Base-by-base conservation (phyloP, 2,329 filamentous ascomycete species). In the Coniochaeta hoffmannii region DNA sequence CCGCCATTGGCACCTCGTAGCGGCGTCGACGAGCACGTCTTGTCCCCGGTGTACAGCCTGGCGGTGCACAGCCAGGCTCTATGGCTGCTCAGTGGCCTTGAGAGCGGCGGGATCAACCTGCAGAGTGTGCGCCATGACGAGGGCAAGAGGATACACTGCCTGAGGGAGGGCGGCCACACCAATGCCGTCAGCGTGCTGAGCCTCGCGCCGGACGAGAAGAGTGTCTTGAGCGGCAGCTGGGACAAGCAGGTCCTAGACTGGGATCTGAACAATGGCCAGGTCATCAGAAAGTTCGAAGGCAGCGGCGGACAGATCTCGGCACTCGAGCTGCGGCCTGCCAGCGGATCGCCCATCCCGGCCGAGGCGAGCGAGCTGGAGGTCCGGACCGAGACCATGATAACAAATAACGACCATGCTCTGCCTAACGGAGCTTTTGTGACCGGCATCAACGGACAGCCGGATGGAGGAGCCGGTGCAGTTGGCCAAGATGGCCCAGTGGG, bases 81-180 rank as follows among this genome's bases (percentile, higher is more conserved):
- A 2, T 99, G 94, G 94, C 75, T 97, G 10, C 78, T 99, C 0
- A 94, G 91, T 0, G 94, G 94, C 0, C 76, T 95, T 3, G 92
- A 97, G 64, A 94, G 89, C 1, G 94, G 94, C 1, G 87, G 84
- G 11, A 97, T 99, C 69, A 96, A 97, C 65, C 71, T 99, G 44
- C 93, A 97, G 69, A 93, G 90, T 34, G 88, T 96, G 53, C 85
- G 94, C 7, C 93, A 99, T 65, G 90, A 97, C 61, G 94, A 97
- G 71, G 94, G 94, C 11, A 96, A 92, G 68, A 83, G 89, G 53
- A 95, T 99, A 55, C 81, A 85, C 9, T 87, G 86, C 32, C 76
- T 99, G 22, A 86, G 87, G 58, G 84, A 88, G 61, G 59, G 59
- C 3, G 64, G 63, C 6, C 94, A 99, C 68, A 90, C 86, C 1